Conservation (phyloP, 2,329 filamentous ascomycete genomes). For the Colletotrichum australisinense region DNA sequence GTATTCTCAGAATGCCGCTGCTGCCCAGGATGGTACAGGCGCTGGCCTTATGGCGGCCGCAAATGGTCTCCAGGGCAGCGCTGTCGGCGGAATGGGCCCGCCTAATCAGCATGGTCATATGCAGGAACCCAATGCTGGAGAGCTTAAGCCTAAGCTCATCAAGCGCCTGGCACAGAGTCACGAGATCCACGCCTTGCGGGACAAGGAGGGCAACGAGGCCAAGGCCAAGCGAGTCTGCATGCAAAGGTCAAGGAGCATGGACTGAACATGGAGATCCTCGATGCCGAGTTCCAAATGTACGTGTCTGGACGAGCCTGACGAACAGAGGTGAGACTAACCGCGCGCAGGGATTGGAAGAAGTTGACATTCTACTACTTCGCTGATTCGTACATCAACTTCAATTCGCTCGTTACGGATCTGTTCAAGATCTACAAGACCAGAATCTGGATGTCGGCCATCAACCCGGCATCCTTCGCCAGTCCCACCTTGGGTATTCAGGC, state of each 20-base stretch:
- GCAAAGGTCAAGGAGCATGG: constrained; percentile 93
- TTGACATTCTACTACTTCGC: constrained; percentile 99
- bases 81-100: constrained; percentile 82
- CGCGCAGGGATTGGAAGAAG: constrained; percentile 93
- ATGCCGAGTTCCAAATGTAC: constrained; percentile 98
- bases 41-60: constrained; percentile 73
- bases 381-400: constrained; percentile 99
- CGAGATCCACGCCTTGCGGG: constrained; percentile 87
- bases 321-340: constrained; percentile 1
- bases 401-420: constrained; percentile 93
- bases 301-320: constrained; percentile 48
- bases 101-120: constrained; percentile 75
- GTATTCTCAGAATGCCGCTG: constrained; percentile 86
- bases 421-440: constrained; percentile 99
- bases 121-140: constrained; percentile 76
- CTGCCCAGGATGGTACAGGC: constrained; percentile 69
- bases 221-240: constrained; percentile 97
- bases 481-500: constrained; percentile 79
- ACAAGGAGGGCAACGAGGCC: constrained; percentile 97
- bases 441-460: constrained; percentile 99
- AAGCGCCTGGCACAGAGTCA: constrained; percentile 93
- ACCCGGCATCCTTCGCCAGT: constrained; percentile 93
- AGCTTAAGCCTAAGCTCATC: constrained; percentile 95
- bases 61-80: constrained; percentile 74
- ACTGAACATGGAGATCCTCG: constrained; percentile 97